Evolutionary conservation across 2,329 filamentous ascomycete genomes (phyloP), one percentile per base, ranked within the genome.

Genomic region (Rhynchosporium agropyri): DNA sequence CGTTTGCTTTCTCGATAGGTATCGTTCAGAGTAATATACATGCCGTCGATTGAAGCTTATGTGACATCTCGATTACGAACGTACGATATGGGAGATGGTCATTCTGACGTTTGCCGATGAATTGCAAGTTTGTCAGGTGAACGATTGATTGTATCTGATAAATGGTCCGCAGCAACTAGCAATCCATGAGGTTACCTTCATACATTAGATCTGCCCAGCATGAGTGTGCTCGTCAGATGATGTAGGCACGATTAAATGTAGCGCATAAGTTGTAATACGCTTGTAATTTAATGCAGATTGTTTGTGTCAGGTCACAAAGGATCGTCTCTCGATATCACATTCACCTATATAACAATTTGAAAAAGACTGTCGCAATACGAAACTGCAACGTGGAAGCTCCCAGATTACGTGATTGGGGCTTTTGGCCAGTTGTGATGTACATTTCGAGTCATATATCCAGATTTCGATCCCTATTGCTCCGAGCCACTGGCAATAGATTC

Each of bases 401-500:
- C 36, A 33, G n/a, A 6, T 42, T 42, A 2, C 15, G 40, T 13
- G 3, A 20, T 38, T 33, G 20, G 36, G 38, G 50, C 33, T 53
- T n/a, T 38, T 26, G n/a, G 50, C 33, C 51, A 40, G 36, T 40
- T 7, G 51, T 20, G 15, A 57, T n/a, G 31, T 46, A 26, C 40
- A 46, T 45, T 28, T n/a, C 15, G 36, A 42, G 53, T 20, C n/a
- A n/a, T 7, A 28, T 55, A 10, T 20, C 28, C 53, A 10, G 13
- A 43, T 40, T 10, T 42, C 49, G 10, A 54, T 40, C 51, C 38
- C 51, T 54, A 54, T 28, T 42, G 8, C n/a, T 54, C 36, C 12
- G 33, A 38, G 6, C 15, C 38, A 31, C 31, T 53, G 31, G 13
- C 49, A 53, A 31, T n/a, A 54, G 33, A 29, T 26, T 40, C 33